Percentiles rank a stretch among this genome's conserved stretches.
Conservation (phyloP, 345 rosid species). For the Brassica nigra region DNA sequence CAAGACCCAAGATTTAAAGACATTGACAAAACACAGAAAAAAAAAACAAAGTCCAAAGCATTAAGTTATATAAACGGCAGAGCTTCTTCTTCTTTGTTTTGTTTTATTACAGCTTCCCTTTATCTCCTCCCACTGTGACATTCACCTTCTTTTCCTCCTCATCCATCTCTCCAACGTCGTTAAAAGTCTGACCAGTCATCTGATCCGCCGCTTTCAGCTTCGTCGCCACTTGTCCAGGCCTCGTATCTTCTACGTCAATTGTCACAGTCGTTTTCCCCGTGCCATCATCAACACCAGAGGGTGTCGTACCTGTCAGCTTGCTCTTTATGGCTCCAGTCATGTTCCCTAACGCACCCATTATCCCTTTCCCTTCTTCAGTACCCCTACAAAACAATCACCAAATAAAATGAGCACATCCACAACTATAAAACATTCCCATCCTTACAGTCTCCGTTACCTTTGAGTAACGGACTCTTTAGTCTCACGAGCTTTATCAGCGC, state of each 20-base stretch:
- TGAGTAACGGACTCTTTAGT: constrained; percentile 10
- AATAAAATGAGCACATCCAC: not conserved
- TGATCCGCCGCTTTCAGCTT: constrained; percentile 55
- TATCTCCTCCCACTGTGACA: constrained; percentile 25
- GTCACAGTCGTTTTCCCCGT: constrained; percentile 36
- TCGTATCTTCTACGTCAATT: constrained; percentile 29
- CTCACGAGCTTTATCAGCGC: constrained; percentile 38
- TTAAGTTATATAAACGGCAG: not conserved
- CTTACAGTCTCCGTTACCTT: not conserved
- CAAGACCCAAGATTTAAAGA: not conserved
- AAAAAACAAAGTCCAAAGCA: not conserved
- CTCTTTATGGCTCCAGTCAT: constrained; percentile 48
- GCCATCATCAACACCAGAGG: constrained; percentile 36
- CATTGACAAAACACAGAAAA: not conserved
- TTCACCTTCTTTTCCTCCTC: constrained; percentile 27
- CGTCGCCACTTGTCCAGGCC: constrained; percentile 41
- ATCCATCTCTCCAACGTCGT: constrained; percentile 62
- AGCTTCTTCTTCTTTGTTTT: not conserved
- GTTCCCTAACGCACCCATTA: constrained; percentile 45
- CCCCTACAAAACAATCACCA: constrained; percentile 38
- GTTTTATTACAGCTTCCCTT: constrained; percentile 5
- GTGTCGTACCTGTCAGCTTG: constrained; percentile 43
- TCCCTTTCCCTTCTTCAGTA: constrained; percentile 39
- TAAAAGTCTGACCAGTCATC: constrained; percentile 64
- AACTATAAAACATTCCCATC: not conserved